Base-by-base conservation (phyloP, 1,139 yeast genomes). In the Diutina neorugosa region DNA sequence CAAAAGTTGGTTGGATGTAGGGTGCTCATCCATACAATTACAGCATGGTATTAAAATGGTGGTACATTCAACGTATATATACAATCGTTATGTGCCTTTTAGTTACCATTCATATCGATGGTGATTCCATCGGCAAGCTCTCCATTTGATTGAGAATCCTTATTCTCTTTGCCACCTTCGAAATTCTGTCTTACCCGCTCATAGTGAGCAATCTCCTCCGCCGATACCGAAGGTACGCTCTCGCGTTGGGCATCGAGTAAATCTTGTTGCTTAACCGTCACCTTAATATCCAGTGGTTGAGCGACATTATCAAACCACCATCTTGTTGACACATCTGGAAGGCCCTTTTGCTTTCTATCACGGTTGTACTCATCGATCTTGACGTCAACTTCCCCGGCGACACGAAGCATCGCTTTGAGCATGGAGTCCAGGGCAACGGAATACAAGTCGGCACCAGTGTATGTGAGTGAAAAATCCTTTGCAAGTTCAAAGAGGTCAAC, bases 361-460 rank as follows among this genome's bases (percentile, higher is more conserved):
- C 61, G 56, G 61, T 88, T 89, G 62, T 75, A 81, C 18, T 61
- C 58, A 51, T 71, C 70, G 53, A 90, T 77, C 63, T 85, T 86
- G 3, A 60, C 63, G 62, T 93, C 98, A 12, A 86, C 91, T 44
- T 76, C 81, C 21, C 76, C 75, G 0, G 98, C 97, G 0, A 85
- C 83, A 61, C 97, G 73, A 1, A 93, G 86, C 96, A 93, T 91
- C 8, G 98, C 96, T 66, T 88, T 89, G 61, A 90, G 74, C 94
- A 91, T 88, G 0, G 97, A 87, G 66, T 93, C 98, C 0, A 96
- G 85, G 64, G 96, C 89, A 58, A 91, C 72, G 0, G 98, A 98
- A 67, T 93, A 93, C 67, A 93, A 91, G 67, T 93, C 98, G 4
- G 98, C 98, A 60, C 98, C 98, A 0, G 98, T 91, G 63, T 82